Conservation (phyloP, 2,329 filamentous ascomycete genomes). For the Fusarium lyarnte region DNA sequence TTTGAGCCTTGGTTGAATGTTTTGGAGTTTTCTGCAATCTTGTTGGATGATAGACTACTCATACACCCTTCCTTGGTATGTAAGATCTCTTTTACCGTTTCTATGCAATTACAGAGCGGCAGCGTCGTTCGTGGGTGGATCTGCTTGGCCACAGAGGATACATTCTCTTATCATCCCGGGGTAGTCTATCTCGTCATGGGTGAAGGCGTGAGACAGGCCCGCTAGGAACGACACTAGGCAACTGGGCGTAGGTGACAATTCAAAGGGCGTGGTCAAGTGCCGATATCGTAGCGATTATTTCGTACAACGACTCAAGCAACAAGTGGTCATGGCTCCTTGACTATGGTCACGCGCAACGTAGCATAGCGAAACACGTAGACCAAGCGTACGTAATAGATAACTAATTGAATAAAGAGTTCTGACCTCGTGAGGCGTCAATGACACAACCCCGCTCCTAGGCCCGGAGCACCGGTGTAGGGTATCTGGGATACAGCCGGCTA, state of each 20-base stretch:
- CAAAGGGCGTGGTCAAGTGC: slow-evolving; percentile 32
- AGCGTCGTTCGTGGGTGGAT: not conserved
- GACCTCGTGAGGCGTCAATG: slow-evolving; percentile 19
- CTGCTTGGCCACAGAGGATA: not conserved
- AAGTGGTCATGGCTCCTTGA: slow-evolving; percentile 5
- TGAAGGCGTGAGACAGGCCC: not conserved
- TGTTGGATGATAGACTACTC: not conserved
- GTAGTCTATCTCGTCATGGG: not conserved
- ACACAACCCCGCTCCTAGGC: slow-evolving; percentile 22
- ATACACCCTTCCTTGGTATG: not conserved
- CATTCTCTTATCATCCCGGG: not conserved
- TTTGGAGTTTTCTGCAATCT: not conserved
- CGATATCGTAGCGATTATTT: slow-evolving; percentile 19
- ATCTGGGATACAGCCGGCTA: slow-evolving; percentile 42
- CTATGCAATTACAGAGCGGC: slow-evolving; percentile 2
- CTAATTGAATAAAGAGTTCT: slow-evolving; percentile 4
- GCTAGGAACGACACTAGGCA: slow-evolving; percentile 15
- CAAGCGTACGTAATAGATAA: slow-evolving; percentile 27
- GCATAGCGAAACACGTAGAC: not conserved
- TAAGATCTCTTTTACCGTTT: not conserved
- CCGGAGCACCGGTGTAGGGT: slow-evolving; percentile 33
- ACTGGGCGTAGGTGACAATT: slow-evolving; percentile 28
- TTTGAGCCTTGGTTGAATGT: not conserved
- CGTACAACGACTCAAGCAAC: not conserved
- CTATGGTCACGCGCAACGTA: slow-evolving; percentile 15